These are phyloP conservation scores for Suillus subaureus DNA, from an alignment of 768 basidiomycete species.

Conservation along the genomic window DNA sequence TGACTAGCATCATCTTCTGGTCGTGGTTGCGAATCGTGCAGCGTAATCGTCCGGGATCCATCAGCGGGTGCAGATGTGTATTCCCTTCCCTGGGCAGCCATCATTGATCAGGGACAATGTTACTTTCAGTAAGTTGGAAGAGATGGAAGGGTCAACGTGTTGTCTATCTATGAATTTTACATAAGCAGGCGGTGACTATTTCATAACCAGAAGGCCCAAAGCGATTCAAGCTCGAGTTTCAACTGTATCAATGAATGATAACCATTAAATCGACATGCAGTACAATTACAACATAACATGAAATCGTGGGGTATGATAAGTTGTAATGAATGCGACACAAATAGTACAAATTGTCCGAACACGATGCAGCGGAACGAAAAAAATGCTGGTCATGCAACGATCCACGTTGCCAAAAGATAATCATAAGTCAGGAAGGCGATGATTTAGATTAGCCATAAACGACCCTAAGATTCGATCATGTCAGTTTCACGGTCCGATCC, in stretches of 20 bases:
- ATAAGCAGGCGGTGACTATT: neutral
- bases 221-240: neutral
- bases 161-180: neutral
- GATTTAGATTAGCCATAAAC: constrained; percentile 41
- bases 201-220: neutral
- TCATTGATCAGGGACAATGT: constrained; percentile 14
- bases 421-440: constrained; percentile 11
- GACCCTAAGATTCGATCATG: constrained; percentile 31
- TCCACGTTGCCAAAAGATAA: constrained; percentile 28
- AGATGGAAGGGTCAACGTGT: neutral
- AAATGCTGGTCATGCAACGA: constrained; percentile 25
- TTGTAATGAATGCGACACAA: constrained; percentile 23
- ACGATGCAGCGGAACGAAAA: constrained; percentile 22
- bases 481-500: constrained; percentile 13
- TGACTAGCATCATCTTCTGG: constrained; percentile 29
- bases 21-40: constrained; percentile 40
- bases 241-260: neutral
- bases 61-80: constrained; percentile 48
- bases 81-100: constrained; percentile 31
- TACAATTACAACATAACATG: constrained; percentile 28
- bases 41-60: constrained; percentile 57
- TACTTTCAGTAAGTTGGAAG: neutral
- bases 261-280: constrained; percentile 23
- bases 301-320: constrained; percentile 12
- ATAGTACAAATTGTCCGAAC: constrained; percentile 29